These are phyloP conservation scores for Acacia crassicarpa DNA, from an alignment of 306 rosid species.

Conservation along the genomic window DNA sequence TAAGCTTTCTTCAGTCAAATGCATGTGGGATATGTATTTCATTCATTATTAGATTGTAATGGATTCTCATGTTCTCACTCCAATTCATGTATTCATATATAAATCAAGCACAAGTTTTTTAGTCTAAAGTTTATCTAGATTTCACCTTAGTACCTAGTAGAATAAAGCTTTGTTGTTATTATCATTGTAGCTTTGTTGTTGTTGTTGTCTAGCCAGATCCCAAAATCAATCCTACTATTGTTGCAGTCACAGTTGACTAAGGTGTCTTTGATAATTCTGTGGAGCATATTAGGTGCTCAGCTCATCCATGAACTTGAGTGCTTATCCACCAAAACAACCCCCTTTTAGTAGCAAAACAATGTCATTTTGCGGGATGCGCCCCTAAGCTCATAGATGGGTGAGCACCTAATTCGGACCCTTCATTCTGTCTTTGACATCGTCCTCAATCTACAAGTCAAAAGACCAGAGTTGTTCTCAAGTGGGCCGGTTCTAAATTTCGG, in stretches of 20 bases:
- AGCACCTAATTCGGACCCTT: too few species aligned
- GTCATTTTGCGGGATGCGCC: too few species aligned
- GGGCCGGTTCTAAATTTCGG: too few species aligned
- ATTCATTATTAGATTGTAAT: slow-evolving; percentile 29
- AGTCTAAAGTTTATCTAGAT: not conserved
- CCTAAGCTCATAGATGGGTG: too few species aligned
- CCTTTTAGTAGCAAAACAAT: too few species aligned
- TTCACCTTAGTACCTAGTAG: too few species aligned
- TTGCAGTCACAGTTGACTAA: not conserved
- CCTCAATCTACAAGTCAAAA: not conserved
- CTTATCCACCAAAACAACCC: too few species aligned
- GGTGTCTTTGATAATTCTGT: too few species aligned
- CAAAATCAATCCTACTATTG: not conserved
- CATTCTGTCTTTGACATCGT: not conserved
- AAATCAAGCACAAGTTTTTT: not conserved
- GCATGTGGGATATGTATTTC: slow-evolving; percentile 31
- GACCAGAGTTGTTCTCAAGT: not conserved
- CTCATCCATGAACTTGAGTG: too few species aligned
- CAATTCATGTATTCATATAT: slow-evolving; percentile 1
- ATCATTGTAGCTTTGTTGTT: too few species aligned
- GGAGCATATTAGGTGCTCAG: too few species aligned
- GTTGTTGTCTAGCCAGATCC: not conserved
- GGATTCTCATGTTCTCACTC: slow-evolving; percentile 18
- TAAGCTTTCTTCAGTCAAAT: slow-evolving; percentile 39
- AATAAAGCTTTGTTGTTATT: too few species aligned